Evolutionary conservation across 148 eudicot species (phyloP), one percentile per base, ranked within the genome.

Genomic region (Simmondsia chinensis): DNA sequence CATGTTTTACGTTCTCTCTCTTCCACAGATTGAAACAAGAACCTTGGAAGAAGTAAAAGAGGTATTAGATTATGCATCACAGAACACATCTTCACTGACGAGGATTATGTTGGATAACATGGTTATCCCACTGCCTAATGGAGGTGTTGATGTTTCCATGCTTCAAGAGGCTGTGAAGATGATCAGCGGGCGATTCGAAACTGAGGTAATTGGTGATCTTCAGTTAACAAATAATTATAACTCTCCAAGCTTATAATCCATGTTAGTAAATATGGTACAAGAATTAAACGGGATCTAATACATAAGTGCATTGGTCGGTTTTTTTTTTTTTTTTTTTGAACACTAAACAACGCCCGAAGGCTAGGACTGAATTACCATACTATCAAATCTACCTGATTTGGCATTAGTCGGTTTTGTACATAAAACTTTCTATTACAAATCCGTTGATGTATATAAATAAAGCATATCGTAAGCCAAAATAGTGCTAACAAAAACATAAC

Each of bases 71-170:
- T 89, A 84, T 70, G 80, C 94, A 18, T 74, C 91, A 33, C 64
- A 65, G 63, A 55, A 59, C 24, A 76, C 73, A 49, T 75, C 97
- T 30, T 64, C 61, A 18, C 50, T 89, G 69, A 78, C 80, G 10
- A 71, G 97, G 52, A 84, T 89, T 61, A 81, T 89, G 97, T 57
- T 89, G 76, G 97, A 89, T 56, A 89, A 89, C 73, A 89, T 89
- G 97, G 95, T 84, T 40, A 60, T 89, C 43, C 84, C 87, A 8
- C 69, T 46, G 20, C 59, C 82, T 25, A 46, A 68, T 57, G 95
- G 95, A 31, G 95, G 74, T 54, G 64, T 84, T 56, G 82, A 89
- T 52, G 89, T 84, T 52, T 75, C 97, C 47, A 89, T 89, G 97
- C 95, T 89, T 50, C 52, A 60, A 67, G 80, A 81, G 50, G 97